Base-by-base conservation (phyloP, 495 filamentous ascomycete species). In the Aspergillus funiculosus region DNA sequence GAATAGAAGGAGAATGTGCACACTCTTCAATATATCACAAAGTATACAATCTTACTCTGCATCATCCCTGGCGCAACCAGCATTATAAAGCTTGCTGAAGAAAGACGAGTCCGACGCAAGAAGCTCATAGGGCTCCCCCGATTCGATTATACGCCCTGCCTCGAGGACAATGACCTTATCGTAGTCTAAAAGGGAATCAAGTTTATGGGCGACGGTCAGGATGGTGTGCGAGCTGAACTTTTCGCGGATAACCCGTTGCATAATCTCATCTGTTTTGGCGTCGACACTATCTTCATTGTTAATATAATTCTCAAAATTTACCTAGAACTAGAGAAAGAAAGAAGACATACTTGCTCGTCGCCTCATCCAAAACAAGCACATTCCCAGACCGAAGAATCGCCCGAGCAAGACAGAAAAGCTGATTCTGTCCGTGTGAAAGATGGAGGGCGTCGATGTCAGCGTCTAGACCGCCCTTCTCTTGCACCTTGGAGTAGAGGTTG, bases 351-450 rank as follows among this genome's bases (percentile, higher is more conserved):
- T 56, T 73, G 68, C 73, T 74, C 14, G 69, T 75, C 6, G 67
- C 66, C 52, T 77, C 73, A 30, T 77, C 74, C n/a, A 77, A 61
- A 10, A 76, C 61, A 13, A 77, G 58, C 39, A 77, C 67, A 29
- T 64, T 68, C 11, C 68, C 63, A 13, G 47, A 54, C 19, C 73
- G 60, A 22, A 86, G 61, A 6, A 86, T 60, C 0, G 77, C 81
- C 2, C 81, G 69, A 3, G 75, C 79, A n/a, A 86, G 67, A 48
- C 74, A 76, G 51, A 85, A 74, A 4, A 86, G 72, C 61, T 85
- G 82, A 26, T 68, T 68, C 51, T 86, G 81, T 0, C 82, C 82
- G 35, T 76, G 73, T 0, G 74, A 80, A 4, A 84, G 68, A 48
- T 66, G 64, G 30, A 73, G 62, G 8, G 64, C 67, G 5, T 70